Percentiles rank a stretch among this genome's conserved stretches.
phyloP scores from a whole-genome alignment of 306 rosid genomes.

The Styphnolobium japonicum region DNA sequence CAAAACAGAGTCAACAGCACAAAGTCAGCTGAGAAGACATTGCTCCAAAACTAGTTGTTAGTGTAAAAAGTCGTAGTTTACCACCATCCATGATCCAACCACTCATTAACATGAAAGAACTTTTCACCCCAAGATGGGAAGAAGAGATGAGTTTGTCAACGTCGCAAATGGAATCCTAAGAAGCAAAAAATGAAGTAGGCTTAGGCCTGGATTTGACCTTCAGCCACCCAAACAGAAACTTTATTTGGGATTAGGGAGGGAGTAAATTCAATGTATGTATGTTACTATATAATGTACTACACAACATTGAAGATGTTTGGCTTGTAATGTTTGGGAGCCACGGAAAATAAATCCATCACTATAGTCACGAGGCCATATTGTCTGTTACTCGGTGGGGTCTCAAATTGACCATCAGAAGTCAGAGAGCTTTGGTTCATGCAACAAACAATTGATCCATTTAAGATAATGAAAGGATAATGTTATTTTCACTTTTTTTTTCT shows the following conservation, averaged over 20 bases:
- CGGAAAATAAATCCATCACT: too few species aligned
- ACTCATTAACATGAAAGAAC: not conserved
- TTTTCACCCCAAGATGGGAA: constrained; percentile 5
- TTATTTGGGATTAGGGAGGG: not conserved
- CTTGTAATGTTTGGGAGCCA: not conserved
- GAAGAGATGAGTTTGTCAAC: constrained; percentile 13
- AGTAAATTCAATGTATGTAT: constrained; percentile 30
- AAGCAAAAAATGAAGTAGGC: not conserved
- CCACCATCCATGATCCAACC: not conserved
- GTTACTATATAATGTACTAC: too few species aligned
- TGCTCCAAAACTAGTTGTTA: not conserved
- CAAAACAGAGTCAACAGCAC: constrained; percentile 5
- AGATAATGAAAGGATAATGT: not conserved
- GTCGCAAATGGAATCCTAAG: constrained; percentile 60
- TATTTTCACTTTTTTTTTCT: too few species aligned
- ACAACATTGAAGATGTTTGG: constrained; percentile 36
- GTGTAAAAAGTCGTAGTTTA: not conserved
- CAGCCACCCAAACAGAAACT: constrained; percentile 22
- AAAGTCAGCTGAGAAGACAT: not conserved
- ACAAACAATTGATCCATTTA: not conserved
- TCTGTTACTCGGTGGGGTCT: constrained; percentile 30
- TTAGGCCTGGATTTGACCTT: constrained; percentile 51
- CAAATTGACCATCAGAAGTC: constrained; percentile 43
- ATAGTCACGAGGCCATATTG: constrained; percentile 40
- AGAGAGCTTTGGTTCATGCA: constrained; percentile 3